Evolutionary conservation across 805 yeast species (phyloP), one percentile per base, ranked within the genome.

Genomic region (Candida oleophila): DNA sequence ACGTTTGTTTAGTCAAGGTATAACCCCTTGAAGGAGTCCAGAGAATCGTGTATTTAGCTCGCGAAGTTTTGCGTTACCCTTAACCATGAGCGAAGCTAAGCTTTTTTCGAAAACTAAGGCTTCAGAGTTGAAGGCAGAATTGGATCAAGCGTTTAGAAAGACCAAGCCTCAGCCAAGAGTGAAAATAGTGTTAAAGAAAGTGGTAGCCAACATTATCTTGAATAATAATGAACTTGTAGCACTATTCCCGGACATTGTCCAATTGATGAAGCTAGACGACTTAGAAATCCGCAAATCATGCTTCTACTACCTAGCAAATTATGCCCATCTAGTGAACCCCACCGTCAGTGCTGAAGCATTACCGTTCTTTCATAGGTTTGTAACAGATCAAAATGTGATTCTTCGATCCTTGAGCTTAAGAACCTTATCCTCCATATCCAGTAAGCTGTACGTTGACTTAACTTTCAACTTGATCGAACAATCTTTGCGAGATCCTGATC

Each of bases 181-280:
- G 50, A 68, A 64, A 50, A 48, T 61, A 25, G 66, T 71, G 4
- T 55, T 92, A 57, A 84, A 83, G 62, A 87, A 86, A 57, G 77
- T 89, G 22, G 74, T 91, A 5, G 92, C 96, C 38, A 91, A 90
- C 64, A 77, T 89, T 64, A 85, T 95, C 4, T 74, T 89, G 65
- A 89, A 90, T 42, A 89, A 88, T 62, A 77, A 77, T 46, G 97
- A 92, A 59, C 80, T 90, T 80, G 73, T 81, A 9, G 62, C 68
- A 16, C 61, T 92, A 45, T 78, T 84, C 57, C 82, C 83, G 1
- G 95, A 88, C 43, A 76, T 89, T 4, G 49, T 80, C 4, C 59
- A 62, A 32, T 65, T 83, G n/a, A 68, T 86, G 57, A 70, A 72
- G 40, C 62, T 54, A 22, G 77, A 76, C 53, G 96, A 89, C 64